Percentiles rank a stretch among this genome's conserved stretches.
These are phyloP conservation scores for Cubamyces sp. DNA, from an alignment of 768 basidiomycete species.

Conservation along the genomic window DNA sequence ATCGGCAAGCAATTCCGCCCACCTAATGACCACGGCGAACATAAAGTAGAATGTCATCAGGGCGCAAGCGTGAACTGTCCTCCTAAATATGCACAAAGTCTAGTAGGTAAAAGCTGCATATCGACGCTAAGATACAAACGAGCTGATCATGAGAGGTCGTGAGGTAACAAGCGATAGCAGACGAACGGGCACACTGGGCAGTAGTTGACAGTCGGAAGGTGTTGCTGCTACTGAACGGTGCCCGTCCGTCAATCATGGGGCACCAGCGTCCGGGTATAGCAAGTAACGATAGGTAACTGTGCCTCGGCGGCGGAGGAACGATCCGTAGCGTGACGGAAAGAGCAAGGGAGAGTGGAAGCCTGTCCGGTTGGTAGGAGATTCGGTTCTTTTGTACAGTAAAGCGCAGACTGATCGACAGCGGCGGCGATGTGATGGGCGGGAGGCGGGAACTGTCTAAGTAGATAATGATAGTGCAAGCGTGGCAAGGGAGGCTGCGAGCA, in stretches of 20 bases:
- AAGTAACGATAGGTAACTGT: constrained; percentile 21
- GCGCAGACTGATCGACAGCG: constrained; percentile 15
- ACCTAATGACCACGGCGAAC: too few species aligned
- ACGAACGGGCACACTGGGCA: not conserved
- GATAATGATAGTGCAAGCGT: constrained; percentile 24
- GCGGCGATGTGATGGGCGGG: not conserved
- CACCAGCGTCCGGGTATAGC: constrained; percentile 18
- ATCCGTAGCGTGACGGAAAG: constrained; percentile 1
- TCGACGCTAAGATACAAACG: constrained; percentile 10
- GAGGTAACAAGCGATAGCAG: constrained; percentile 3
- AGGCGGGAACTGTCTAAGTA: constrained; percentile 8
- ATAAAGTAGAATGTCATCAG: too few species aligned
- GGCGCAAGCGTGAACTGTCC: not conserved
- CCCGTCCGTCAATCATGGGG: constrained; percentile 7
- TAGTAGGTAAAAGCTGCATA: not conserved
- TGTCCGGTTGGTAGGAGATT: not conserved
- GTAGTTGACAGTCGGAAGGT: not conserved
- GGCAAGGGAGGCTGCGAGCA: constrained; percentile 6
- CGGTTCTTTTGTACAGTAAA: constrained; percentile 14
- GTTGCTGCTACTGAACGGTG: not conserved
- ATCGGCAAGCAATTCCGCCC: too few species aligned
- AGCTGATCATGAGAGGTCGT: constrained; percentile 22
- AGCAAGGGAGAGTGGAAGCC: constrained; percentile 2
- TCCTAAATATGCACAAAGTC: not conserved
- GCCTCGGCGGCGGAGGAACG: constrained; percentile 7